Evolutionary conservation across 441 rosid species (phyloP), one percentile per base, ranked within the genome.

Genomic region (Eruca vesicaria): DNA sequence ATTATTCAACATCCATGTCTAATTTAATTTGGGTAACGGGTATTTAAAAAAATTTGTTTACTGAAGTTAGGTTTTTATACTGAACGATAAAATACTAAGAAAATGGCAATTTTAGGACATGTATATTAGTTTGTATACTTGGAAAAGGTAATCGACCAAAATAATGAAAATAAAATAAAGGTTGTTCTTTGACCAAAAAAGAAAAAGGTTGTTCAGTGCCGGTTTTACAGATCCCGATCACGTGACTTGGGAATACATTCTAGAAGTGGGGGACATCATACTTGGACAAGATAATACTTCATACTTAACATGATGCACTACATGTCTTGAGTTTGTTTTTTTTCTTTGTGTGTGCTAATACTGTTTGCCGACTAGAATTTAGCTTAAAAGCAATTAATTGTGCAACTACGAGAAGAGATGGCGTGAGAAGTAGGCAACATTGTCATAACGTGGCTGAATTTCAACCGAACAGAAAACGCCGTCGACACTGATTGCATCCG

Each of bases 401-500:
- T 32, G 45, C 15, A 45, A 10, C 29, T 63, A 36, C 12, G n/a
- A 56, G 26, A 65, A 32, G 35, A 65, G 21, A 29, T 73, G 65
- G 71, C 71, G 66, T 73, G 50, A 43, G 59, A 66, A 58, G 78
- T 67, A 74, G 68, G 67, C 62, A 48, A 20, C 50, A 9, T 14
- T 56, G 20, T 62, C 18, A 55, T 55, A 21, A 45, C 63, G 78
- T 75, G 78, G 78, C n/a, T 36, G 9, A 36, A 28, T 35, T 18
- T 7, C n/a, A 26, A 61, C 73, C 73, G 3, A 59, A 9, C 21
- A 35, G 8, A 35, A 23, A 18, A 10, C 38, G 31, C 56, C 68
- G 68, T 68, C 73, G 73, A 74, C 68, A 74, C 15, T n/a, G n/a
- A 65, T 38, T 72, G 63, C 43, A 72, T 53, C 38, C 45, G 20